These are phyloP conservation scores for Ustilago bromivora DNA, from an alignment of 1,284 basidiomycete genomes.

Conservation along the genomic window DNA sequence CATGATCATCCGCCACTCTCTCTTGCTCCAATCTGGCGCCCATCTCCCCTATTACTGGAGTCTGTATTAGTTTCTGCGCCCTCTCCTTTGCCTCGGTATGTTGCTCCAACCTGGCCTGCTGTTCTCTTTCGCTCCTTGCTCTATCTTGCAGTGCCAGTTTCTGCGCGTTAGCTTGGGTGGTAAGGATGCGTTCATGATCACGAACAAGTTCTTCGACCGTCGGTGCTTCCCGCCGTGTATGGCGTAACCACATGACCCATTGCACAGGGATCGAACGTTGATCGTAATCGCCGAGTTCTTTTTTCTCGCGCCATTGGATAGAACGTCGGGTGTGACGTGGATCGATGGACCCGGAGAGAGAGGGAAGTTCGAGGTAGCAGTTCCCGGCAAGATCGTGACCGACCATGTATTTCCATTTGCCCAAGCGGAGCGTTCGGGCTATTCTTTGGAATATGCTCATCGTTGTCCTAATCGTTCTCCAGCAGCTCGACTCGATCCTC, in stretches of 20 bases:
- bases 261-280: conserved; percentile 63
- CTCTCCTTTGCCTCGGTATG: conserved; percentile 18
- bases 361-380: conserved; percentile 61
- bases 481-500: too few relatives aligned
- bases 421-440: conserved; percentile 51
- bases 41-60: not conserved
- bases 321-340: conserved; percentile 56
- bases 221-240: conserved; percentile 58
- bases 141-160: conserved; percentile 30
- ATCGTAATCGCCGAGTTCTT: conserved; percentile 58
- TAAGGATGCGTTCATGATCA: conserved; percentile 28
- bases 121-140: conserved; percentile 14
- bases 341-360: conserved; percentile 55
- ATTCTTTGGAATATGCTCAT: conserved; percentile 24
- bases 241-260: conserved; percentile 67
- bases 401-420: conserved; percentile 55
- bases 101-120: conserved; percentile 21
- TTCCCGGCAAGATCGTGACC: conserved; percentile 62
- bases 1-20: conserved; percentile 31
- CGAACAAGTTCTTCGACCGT: conserved; percentile 50
- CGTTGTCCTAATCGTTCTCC: not conserved
- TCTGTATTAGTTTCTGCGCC: conserved; percentile 22
- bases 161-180: conserved; percentile 37
- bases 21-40: conserved; percentile 10
- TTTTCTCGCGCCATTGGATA: conserved; percentile 52